Conservation (phyloP, 495 filamentous ascomycete genomes). For the Chaetomium tenue region DNA sequence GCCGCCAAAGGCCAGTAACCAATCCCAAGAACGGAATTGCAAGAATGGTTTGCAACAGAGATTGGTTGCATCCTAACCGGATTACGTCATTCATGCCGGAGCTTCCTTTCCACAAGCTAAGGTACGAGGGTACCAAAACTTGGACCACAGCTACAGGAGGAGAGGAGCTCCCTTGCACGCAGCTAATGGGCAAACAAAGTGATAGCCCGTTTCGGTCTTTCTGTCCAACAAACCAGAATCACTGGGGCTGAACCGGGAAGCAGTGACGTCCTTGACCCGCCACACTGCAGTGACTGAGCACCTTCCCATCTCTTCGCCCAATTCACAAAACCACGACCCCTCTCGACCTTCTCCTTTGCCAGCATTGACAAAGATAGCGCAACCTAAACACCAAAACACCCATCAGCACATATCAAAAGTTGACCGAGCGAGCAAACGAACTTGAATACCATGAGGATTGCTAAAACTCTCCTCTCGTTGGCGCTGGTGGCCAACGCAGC, state of each 20-base stretch:
- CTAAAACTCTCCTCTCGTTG: conserved; percentile 65
- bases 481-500: conserved; percentile 67
- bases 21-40: background rate
- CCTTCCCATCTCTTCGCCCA: background rate
- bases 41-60: background rate
- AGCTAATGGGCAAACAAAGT: background rate
- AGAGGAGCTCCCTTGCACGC: no score
- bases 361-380: background rate
- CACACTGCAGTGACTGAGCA: conserved; percentile 5
- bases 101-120: conserved; percentile 7
- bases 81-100: conserved; percentile 20
- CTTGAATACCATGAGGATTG: conserved; percentile 70
- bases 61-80: background rate
- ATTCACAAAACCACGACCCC: conserved; percentile 17
- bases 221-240: conserved; percentile 1
- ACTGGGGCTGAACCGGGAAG: conserved; percentile 17
- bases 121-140: background rate
- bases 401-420: conserved; percentile 11
- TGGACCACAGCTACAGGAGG: no score
- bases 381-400: conserved; percentile 16
- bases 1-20: background rate
- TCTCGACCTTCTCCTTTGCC: background rate
- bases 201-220: background rate
- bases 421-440: conserved; percentile 9
- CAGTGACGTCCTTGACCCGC: conserved; percentile 33